Percentiles rank a stretch among this genome's conserved stretches.
Evolutionary conservation across 2,329 filamentous ascomycete species (phyloP).

Genomic region (Trichophyton schoenleinii): DNA sequence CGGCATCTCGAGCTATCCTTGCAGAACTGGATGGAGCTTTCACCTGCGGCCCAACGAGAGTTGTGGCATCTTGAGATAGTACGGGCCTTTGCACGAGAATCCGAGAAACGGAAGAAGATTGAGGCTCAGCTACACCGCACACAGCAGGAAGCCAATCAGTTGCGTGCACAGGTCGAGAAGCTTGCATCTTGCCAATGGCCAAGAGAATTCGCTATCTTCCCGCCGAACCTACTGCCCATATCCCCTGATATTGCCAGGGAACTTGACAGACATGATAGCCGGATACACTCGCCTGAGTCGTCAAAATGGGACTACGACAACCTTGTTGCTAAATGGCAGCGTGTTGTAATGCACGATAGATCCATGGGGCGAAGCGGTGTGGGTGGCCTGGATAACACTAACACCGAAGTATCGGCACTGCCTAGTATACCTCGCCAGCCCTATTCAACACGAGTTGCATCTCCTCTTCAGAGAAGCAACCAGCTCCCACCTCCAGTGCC

Average conservation of each 20-base stretch:
- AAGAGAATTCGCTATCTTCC: constrained; percentile 37
- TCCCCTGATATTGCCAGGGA: constrained; percentile 28
- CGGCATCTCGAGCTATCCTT: constrained; percentile 69
- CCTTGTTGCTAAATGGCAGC: constrained; percentile 37
- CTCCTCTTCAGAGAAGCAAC: constrained; percentile 7
- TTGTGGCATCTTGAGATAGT: constrained; percentile 37
- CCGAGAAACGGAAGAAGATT: constrained; percentile 32
- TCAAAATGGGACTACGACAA: constrained; percentile 37
- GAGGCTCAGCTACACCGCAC: constrained; percentile 34
- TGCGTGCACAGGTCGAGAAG: constrained; percentile 37
- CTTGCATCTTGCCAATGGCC: constrained; percentile 38
- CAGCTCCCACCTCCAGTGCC: constrained; percentile 4
- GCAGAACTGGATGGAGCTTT: constrained; percentile 59
- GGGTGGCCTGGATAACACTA: constrained; percentile 6
- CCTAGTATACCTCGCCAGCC: neutral
- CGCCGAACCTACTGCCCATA: constrained; percentile 33
- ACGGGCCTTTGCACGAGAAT: constrained; percentile 35
- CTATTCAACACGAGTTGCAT: constrained; percentile 5
- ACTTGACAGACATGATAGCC: constrained; percentile 23
- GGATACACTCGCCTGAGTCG: constrained; percentile 23
- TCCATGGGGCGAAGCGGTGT: constrained; percentile 25
- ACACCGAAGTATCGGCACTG: neutral
- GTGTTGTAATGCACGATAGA: constrained; percentile 35
- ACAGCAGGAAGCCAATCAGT: constrained; percentile 37
- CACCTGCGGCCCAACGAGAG: constrained; percentile 39